Evolutionary conservation across 257 asterid genomes (phyloP), one percentile per base, ranked within the genome.

Genomic region (Avicennia marina): DNA sequence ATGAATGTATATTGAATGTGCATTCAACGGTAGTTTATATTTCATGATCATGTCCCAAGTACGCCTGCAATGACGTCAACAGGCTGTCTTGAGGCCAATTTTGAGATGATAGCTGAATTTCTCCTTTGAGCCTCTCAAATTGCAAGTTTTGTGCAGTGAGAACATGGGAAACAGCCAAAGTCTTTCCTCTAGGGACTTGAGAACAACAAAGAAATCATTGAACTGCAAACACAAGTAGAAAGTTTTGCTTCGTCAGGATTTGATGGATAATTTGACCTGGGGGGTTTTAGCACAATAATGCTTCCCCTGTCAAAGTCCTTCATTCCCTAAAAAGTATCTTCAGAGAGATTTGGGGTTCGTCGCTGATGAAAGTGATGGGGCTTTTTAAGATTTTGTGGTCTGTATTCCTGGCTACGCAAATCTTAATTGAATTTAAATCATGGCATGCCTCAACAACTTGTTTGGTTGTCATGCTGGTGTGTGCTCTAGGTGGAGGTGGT

Each of bases 61-160:
- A 88, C 95, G 53, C 87, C 96, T 67, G 95, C 96, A 66, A 85
- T 85, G 95, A 88, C 96, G 21, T 66, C 96, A 54, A 81, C 88
- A 75, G 95, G 96, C 56, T 88, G 96, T 67, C 48, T 80, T 4
- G 96, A 85, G 83, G 58, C 62, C 49, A 94, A 88, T 71, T 85
- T 85, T 31, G 96, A 82, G 72, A 71, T 61, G 15, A 81, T 88
- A 39, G 88, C 94, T 2, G 95, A 88, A 16, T 80, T 80, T 75
- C 95, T 88, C 31, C 67, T 78, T 42, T 74, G 66, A 78, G 96
- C 87, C 58, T 85, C 82, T 8, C 86, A 85, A 16, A 82, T 85
- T 55, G 77, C 94, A 25, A 70, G 82, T 51, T 64, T 74, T 11
- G 76, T 81, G 44, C 90, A 78, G 74, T 77, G 82, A 75, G 90